These are phyloP conservation scores for Neodidymelliopsis sp. DNA, from an alignment of 2,329 filamentous ascomycete genomes.

Conservation along the genomic window DNA sequence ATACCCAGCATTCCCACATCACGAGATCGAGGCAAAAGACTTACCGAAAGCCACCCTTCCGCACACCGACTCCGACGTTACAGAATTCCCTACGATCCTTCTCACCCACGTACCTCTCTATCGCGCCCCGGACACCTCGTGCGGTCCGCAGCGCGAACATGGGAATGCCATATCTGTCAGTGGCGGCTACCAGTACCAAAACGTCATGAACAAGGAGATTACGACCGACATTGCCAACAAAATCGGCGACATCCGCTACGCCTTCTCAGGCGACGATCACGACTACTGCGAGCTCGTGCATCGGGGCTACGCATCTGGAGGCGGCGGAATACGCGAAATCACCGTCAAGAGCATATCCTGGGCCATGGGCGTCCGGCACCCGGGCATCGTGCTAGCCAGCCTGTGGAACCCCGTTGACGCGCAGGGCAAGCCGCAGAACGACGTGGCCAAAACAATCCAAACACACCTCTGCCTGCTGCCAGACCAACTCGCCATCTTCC, in stretches of 20 bases:
- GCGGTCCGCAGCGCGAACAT: slow-evolving; percentile 84
- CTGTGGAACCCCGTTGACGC: slow-evolving; percentile 89
- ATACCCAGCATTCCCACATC: slow-evolving; percentile 65
- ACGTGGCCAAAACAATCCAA: slow-evolving; percentile 71
- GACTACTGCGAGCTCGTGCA: slow-evolving; percentile 95
- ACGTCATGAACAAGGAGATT: slow-evolving; percentile 80
- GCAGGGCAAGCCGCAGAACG: slow-evolving; percentile 39
- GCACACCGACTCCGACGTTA: slow-evolving; percentile 52
- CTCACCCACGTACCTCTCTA: slow-evolving; percentile 92
- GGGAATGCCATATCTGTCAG: slow-evolving; percentile 83
- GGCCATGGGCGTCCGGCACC: slow-evolving; percentile 92
- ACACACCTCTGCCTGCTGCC: slow-evolving; percentile 91
- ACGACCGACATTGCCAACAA: slow-evolving; percentile 78
- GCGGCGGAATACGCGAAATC: slow-evolving; percentile 73
- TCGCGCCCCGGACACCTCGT: slow-evolving; percentile 81
- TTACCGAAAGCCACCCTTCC: slow-evolving; percentile 40
- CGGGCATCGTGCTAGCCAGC: slow-evolving; percentile 87
- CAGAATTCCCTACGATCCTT: slow-evolving; percentile 83
- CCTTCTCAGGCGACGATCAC: slow-evolving; percentile 96
- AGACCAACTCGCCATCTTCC: slow-evolving; percentile 84
- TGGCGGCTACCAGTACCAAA: slow-evolving; percentile 94
- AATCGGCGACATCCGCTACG: slow-evolving; percentile 81
- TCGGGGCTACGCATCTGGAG: slow-evolving; percentile 66
- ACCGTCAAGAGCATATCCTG: slow-evolving; percentile 95
- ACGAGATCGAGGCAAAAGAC: slow-evolving; percentile 65